Base-by-base conservation (phyloP, 164 flowering plant genomes). In the Kingdonia uniflora region DNA sequence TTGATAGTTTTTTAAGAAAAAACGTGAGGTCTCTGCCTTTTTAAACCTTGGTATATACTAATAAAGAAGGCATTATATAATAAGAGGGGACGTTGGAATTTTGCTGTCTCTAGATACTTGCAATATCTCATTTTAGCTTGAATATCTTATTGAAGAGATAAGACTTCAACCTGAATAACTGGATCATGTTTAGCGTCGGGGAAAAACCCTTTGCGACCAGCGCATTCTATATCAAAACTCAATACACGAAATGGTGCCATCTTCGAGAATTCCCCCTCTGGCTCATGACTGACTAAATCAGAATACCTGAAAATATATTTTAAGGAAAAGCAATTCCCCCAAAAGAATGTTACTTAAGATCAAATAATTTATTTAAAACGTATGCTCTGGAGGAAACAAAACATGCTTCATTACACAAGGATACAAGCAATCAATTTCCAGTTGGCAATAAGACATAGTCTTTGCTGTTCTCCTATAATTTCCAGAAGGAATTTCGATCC, bases 221-320 rank as follows among this genome's bases (percentile, higher is more conserved):
- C 99, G 68, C 99, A 94, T 73, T 94, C 99, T 65, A 92, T 94
- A 62, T 94, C 99, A 76, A 94, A 89, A 72, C 99, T 89, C 64
- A 94, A 60, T 52, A 94, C 77, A 40, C 99, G 92, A 63, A 94
- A 89, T 45, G 99, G 99, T 67, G 99, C 99, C 89, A 94, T 94
- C 69, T 82, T 89, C 10, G 96, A 94, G 68, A 73, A 88, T 46
- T 80, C 87, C 20, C 97, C 97, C 64, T 86, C 95, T 26, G 95
- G 79, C 40, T 68, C 76, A 79, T 86, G 99, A 70, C 97, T 94
- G 55, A 76, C 70, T 76, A 89, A 58, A 5, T 81, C 85, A 46
- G 89, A 78, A 70, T 68, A 82, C 50, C 99, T 92, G 65, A 33
- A 21, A 60, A 45, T 0, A 46, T 19, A 35, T 24, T n/a, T 74